These are phyloP conservation scores for Aspergillus campestris DNA, from an alignment of 495 filamentous ascomycete species.

Conservation along the genomic window DNA sequence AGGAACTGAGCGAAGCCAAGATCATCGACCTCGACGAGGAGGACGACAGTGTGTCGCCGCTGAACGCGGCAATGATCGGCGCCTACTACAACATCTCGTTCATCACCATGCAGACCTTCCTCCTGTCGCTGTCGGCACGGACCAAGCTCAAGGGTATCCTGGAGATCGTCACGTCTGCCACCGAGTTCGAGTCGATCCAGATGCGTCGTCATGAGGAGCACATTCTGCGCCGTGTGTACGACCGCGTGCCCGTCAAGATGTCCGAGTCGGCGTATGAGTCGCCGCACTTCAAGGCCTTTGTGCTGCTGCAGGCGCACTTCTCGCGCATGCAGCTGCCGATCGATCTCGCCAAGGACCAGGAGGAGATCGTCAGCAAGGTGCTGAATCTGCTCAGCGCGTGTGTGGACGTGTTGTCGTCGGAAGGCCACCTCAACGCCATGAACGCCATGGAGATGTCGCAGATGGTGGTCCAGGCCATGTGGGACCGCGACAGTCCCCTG, in stretches of 20 bases:
- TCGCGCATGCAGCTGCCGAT: conserved; percentile 92
- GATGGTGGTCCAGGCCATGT: conserved; percentile 99
- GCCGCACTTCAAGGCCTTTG: conserved; percentile 96
- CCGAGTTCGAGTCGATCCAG: conserved; percentile 92
- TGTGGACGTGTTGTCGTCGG: conserved; percentile 92
- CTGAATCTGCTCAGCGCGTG: conserved; percentile 82
- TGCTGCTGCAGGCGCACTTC: conserved; percentile 94
- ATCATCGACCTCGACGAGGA: conserved; percentile 97
- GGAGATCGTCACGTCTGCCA: conserved; percentile 94
- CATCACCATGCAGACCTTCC: conserved; percentile 98
- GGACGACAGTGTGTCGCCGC: conserved; percentile 79
- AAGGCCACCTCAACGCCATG: conserved; percentile 94
- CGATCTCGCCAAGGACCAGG: conserved; percentile 96
- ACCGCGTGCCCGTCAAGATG: conserved; percentile 93
- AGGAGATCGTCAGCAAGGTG: conserved; percentile 75
- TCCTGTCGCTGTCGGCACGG: conserved; percentile 81
- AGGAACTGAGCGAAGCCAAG: conserved; percentile 86
- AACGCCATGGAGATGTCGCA: conserved; percentile 99
- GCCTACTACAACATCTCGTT: conserved; percentile 99
- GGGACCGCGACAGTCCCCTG: conserved; percentile 92
- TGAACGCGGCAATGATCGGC: conserved; percentile 95
- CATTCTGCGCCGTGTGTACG: conserved; percentile 86
- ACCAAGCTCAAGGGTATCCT: conserved; percentile 94
- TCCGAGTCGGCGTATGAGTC: conserved; percentile 75
- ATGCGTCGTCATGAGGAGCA: conserved; percentile 89